Conservation (phyloP, 345 rosid species). For the Populus deltoides region DNA sequence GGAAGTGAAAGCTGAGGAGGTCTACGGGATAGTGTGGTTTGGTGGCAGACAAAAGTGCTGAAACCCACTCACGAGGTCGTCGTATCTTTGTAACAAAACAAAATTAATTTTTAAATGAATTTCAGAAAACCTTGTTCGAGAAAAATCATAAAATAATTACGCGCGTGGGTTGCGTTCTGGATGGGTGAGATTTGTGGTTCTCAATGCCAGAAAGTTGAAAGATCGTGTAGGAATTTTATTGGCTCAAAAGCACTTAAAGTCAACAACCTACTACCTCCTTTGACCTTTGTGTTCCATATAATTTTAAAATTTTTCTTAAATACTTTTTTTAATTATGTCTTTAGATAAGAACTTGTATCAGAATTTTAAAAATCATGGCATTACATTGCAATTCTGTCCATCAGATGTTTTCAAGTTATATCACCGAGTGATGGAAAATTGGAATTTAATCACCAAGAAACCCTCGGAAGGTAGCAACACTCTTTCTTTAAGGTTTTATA, state of each 20-base stretch:
- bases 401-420: neutral
- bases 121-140: neutral
- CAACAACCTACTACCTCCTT: neutral
- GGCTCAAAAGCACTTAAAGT: neutral
- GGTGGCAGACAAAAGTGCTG: constrained; percentile 25
- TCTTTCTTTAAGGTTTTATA: no score
- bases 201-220: neutral
- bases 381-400: neutral
- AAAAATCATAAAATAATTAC: neutral
- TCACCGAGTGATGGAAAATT: neutral
- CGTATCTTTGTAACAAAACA: neutral
- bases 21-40: no score
- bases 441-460: no score
- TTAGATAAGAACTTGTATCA: neutral
- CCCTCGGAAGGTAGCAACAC: no score
- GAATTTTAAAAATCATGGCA: neutral
- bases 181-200: neutral
- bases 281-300: neutral
- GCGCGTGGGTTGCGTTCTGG: no score
- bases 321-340: no score
- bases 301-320: neutral
- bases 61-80: constrained; percentile 23
- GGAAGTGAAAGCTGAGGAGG: neutral
- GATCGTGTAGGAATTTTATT: neutral
- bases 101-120: neutral